Evolutionary conservation across 768 basidiomycete species (phyloP).

Genomic region (Russula abietina): DNA sequence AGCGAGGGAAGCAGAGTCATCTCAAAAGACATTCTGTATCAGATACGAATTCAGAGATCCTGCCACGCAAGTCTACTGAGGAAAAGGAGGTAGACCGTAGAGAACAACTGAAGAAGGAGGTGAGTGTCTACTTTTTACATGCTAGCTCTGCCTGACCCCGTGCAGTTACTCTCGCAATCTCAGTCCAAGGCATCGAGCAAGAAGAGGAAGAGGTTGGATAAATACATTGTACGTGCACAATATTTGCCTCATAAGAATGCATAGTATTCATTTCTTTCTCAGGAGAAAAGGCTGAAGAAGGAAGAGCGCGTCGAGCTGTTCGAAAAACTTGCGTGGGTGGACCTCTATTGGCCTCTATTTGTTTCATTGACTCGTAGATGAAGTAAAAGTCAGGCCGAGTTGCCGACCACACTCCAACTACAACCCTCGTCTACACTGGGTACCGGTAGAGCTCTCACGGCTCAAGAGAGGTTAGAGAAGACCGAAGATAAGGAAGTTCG

Average conservation of each 20-base stretch:
- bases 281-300: slow-evolving; percentile 92
- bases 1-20: slow-evolving; percentile 44
- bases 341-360: neutral
- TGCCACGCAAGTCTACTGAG: slow-evolving; percentile 28
- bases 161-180: slow-evolving; percentile 23
- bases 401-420: slow-evolving; percentile 51
- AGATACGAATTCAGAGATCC: slow-evolving; percentile 27
- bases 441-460: slow-evolving; percentile 57
- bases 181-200: slow-evolving; percentile 38
- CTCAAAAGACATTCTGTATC: neutral
- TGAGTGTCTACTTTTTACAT: slow-evolving; percentile 1
- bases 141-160: neutral
- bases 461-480: slow-evolving; percentile 53
- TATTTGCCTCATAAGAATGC: neutral
- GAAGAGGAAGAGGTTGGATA: slow-evolving; percentile 47
- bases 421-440: slow-evolving; percentile 83
- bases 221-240: slow-evolving; percentile 39
- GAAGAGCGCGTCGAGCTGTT: slow-evolving; percentile 75
- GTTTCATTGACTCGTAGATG: slow-evolving; percentile 26
- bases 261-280: neutral
- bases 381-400: slow-evolving; percentile 61
- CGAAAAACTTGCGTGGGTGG: slow-evolving; percentile 72
- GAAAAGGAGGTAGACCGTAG: slow-evolving; percentile 29
- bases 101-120: slow-evolving; percentile 31
- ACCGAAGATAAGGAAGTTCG: slow-evolving; percentile 55